Base-by-base conservation (phyloP, 805 yeast species). In the Candida oleophila region DNA sequence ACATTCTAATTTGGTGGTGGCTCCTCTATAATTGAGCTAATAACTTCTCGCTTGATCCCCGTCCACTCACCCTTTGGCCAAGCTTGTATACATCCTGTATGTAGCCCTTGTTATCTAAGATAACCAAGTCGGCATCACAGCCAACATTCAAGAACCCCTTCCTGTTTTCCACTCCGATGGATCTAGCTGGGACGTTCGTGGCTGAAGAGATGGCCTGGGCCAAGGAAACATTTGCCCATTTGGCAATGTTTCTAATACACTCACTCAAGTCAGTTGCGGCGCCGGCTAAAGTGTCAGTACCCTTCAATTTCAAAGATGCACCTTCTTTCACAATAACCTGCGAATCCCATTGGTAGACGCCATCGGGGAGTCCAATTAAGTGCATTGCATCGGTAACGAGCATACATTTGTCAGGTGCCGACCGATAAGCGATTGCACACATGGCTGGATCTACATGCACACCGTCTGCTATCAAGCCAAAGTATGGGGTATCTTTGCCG, bases 371-470 rank as follows among this genome's bases (percentile, higher is more conserved):
- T 1, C 85, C 85, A 51, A 79, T 71, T 55, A 78, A 69, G 54
- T 71, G 73, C 76, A 79, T 79, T 43, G 85, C 83, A 56, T 80
- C 85, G 2, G 85, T 80, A 14, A 77, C 82, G 50, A 81, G 63
- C 36, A 78, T 71, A 54, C 80, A 74, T 52, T 77, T 77, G n/a
- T 74, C 76, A 8, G 82, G 79, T 53, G 70, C 69, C 14, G 82
- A 64, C 35, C 69, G 65, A 62, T 76, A 81, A 0, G 83, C 83
- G 44, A 76, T 49, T 15, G 69, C 64, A 22, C 74, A 75, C 65
- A 76, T 73, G 22, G 81, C 64, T 1, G 82, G 82, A 51, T 78
- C 82, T 28, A 80, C 82, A 53, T 80, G 85, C 43, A 79, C 74
- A 4, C 83, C 83, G 60, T 81, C 85, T 41, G 77, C 73, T 45